Evolutionary conservation across 768 basidiomycete species (phyloP), one percentile per base, ranked within the genome.

Genomic region (Boletus eberwhitei): DNA sequence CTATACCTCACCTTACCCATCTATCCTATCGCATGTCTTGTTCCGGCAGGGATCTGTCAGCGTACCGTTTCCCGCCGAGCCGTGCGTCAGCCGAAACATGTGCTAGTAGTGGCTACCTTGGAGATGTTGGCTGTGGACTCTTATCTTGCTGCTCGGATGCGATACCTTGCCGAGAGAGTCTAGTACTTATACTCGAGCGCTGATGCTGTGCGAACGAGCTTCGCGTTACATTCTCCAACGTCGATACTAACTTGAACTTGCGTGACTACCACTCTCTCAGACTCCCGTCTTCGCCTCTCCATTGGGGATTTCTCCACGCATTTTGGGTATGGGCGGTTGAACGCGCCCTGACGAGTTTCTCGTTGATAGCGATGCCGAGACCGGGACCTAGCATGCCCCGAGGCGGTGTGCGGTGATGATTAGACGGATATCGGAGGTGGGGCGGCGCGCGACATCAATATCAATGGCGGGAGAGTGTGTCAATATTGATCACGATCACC

Each of bases 301-400:
- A 83, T 3, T 81, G 70, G 0, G 80, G 79, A 64, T 65, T 65
- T 17, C 46, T 62, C 64, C 59, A 69, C 22, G 59, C 54, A 2
- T 61, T 65, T 42, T 14, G 49, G 29, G 50, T 44, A 14, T 61
- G 52, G 53, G 26, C 53, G 17, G 34, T 53, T 48, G 65, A 56
- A 9, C 59, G 54, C 17, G 71, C 64, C 36, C 74, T 57, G 12
- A 88, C 82, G 13, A 84, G 64, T 11, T 64, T 65, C 65, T 87
- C 86, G 59, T 88, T 79, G 53, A 88, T 76, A 44, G 78, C 70
- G 32, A 87, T 79, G 7, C 86, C 86, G 8, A 87, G 71, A 8
- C 86, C 86, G 12, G 81, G 77, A 0, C 76, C 84, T 79, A 19
- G 8, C 5, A 11, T 13, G 13, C 8, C 9, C 51, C 60, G 38